These are phyloP conservation scores for Aspergillaceae sp. DNA, from an alignment of 2,329 filamentous ascomycete genomes.

Conservation along the genomic window DNA sequence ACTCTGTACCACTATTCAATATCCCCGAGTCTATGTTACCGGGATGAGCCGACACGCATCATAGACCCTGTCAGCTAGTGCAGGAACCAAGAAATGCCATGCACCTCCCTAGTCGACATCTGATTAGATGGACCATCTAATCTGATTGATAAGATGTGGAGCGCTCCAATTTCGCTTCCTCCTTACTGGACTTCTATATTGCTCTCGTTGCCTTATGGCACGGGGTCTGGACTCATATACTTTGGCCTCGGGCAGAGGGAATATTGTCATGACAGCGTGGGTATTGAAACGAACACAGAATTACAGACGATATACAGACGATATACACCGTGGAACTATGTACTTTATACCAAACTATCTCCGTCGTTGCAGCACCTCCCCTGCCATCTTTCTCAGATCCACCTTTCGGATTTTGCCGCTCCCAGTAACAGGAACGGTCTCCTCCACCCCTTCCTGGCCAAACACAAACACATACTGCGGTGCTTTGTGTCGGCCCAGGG, in stretches of 20 bases:
- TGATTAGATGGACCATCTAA: constrained; percentile 27
- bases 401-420: constrained; percentile 63
- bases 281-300: no score
- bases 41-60: neutral
- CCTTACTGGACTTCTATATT: no score
- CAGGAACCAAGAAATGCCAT: neutral
- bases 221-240: no score
- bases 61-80: neutral
- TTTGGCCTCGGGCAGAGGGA: no score
- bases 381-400: constrained; percentile 43
- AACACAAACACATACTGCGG: constrained; percentile 70
- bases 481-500: constrained; percentile 58
- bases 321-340: no score
- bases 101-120: constrained; percentile 5
- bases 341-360: constrained; percentile 2
- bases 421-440: constrained; percentile 55
- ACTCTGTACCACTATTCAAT: no score
- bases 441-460: constrained; percentile 49
- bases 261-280: no score
- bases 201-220: no score
- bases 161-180: no score
- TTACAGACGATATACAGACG: no score
- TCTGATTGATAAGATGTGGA: constrained; percentile 5
- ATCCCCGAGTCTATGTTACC: no score
- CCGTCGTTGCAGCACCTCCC: constrained; percentile 33